Evolutionary conservation across 2,329 filamentous ascomycete genomes (phyloP), one percentile per base, ranked within the genome.

Genomic region (Hansfordia pulvinata): DNA sequence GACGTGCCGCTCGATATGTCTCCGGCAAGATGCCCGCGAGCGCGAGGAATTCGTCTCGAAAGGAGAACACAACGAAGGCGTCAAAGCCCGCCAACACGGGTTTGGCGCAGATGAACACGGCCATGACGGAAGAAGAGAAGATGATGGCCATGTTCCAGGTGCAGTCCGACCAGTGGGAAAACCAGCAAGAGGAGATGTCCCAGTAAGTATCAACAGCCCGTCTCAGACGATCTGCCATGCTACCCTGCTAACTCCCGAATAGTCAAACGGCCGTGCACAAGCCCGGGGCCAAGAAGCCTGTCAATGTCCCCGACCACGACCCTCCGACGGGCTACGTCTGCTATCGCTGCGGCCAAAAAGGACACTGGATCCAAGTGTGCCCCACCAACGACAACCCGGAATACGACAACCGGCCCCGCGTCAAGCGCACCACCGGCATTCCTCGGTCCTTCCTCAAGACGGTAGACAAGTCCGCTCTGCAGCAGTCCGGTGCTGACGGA

Each of bases 301-400:
- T 69, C 30, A 81, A 82, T 37, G 80, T 93, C 16, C 90, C 90
- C 4, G 86, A 93, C 41, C 86, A 93, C 46, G 84, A 90, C 23
- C 86, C 90, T 3, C 90, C 90, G 2, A 79, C 81, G 28, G 86
- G 86, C 28, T 98, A 98, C 52, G 78, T 94, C 34, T 98, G 90
- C 57, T 93, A 94, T 50, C 78, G 90, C 26, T 98, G 90, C 54
- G 81, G 85, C 34, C 80, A 94, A 52, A 94, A 94, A 58, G 90
- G 86, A n/a, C 90, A 98, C 52, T 98, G 88, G 88, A 98, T 98
- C 35, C 88, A 96, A 56, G 72, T 83, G 27, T 98, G 90, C 46
- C 90, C 90, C 6, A 98, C 88, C n/a, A 98, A 98, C 51, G 84
- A 93, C 50, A 86, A 98, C 39, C 88, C 90, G 3, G 86, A 85